Base-by-base conservation (phyloP, 2,329 filamentous ascomycete genomes). In the Nothopassalora personata region DNA sequence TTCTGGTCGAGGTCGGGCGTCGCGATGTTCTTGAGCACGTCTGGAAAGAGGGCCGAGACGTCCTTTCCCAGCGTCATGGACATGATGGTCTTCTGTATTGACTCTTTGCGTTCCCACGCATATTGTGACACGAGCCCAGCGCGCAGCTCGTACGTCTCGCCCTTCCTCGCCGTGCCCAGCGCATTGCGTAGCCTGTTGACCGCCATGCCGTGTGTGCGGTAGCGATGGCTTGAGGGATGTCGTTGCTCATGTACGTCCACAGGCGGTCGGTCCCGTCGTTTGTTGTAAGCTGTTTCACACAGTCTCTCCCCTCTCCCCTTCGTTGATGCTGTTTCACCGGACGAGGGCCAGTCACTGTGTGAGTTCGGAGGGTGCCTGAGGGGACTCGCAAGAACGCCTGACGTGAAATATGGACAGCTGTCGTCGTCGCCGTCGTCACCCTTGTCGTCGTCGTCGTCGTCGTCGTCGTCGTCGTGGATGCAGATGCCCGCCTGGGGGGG, bases 11-110 rank as follows among this genome's bases (percentile, higher is more conserved):
- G 79, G 72, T 99, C 94, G 49, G 78, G 81, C 1, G 94, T 99
- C 59, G 94, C 94, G 76, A 99, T 99, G 73, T 99, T 99, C 83
- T 99, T 99, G 65, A 99, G 81, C 34, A 99, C 94, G 73, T 99
- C 94, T 1, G 94, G 94, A 74, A 99, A 99, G 64, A 99, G 80
- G 58, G 92, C 90, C 56, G 94, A 99, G 60, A 99, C 94, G 78
- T 99, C 94, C 77, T 99, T 99, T 75, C 94, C 94, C 68, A 99
- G 76, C 1, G 94, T 99, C 94, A 99, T 99, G 73, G 94, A 92
- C 92, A 97, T 97, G 79, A 99, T 99, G 65, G 94, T 99, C 83
- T 96, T 97, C 75, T 99, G 94, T 69, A 99, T 99, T 27, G 94
- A 90, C 80, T 99, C 94, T 77, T 99, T 99, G 71, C 85, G 88